A percentile compares a stretch with the other conserved stretches of the same genome.
Conservation (phyloP, 306 rosid genomes). For the Morella rubra region DNA sequence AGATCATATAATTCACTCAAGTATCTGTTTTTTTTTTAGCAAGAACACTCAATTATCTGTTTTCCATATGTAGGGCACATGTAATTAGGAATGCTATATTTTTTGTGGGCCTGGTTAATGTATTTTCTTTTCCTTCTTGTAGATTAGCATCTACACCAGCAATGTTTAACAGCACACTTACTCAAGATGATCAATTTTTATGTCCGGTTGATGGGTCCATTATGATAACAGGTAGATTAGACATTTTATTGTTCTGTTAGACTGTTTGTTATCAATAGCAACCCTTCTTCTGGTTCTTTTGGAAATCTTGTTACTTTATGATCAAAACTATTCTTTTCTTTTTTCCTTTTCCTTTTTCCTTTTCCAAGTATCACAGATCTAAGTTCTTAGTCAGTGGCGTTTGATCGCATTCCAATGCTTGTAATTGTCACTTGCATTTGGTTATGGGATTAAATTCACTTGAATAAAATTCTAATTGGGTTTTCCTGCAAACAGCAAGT, state of each 20-base stretch:
- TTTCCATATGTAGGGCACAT: background rate
- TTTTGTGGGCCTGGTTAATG: slow-evolving; percentile 12
- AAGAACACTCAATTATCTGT: background rate
- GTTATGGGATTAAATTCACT: background rate
- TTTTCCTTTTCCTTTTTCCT: too few relatives aligned
- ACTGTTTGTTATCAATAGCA: slow-evolving; percentile 17
- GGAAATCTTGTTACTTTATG: background rate
- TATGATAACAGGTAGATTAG: slow-evolving; percentile 82
- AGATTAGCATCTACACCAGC: slow-evolving; percentile 98
- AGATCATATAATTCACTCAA: background rate
- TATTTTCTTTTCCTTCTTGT: slow-evolving; percentile 31
- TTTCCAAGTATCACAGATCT: background rate
- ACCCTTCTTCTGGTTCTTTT: slow-evolving; percentile 12
- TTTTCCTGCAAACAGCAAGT: slow-evolving; percentile 64
- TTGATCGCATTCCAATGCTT: slow-evolving; percentile 11
- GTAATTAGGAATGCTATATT: background rate
- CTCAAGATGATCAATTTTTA: slow-evolving; percentile 54
- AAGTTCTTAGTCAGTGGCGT: background rate
- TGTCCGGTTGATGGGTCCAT: slow-evolving; percentile 91
- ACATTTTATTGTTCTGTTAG: slow-evolving; percentile 13
- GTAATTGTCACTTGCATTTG: background rate
- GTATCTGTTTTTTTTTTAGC: too few relatives aligned
- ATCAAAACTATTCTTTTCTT: background rate
- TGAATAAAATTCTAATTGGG: slow-evolving; percentile 2
- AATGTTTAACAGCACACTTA: slow-evolving; percentile 88